Evolutionary conservation across 192 early-diverging fungal genomes (phyloP), one percentile per base, ranked within the genome.

Genomic region (Borealophlyctis nickersoniae): DNA sequence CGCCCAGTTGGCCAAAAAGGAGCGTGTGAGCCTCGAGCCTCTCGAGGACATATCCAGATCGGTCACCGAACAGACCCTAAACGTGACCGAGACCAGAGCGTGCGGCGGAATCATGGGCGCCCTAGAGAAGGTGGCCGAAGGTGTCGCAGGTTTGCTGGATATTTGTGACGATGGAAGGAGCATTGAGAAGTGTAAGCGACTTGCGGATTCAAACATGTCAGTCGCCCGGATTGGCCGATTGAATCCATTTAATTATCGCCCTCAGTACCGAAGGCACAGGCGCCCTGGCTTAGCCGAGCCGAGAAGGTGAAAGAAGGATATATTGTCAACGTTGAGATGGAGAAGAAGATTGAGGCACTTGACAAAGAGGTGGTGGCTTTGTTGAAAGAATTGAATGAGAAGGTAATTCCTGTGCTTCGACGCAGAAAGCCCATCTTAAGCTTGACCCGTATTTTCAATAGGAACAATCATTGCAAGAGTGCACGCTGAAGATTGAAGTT

Each of bases 211-310:
- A n/a, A n/a, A n/a, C n/a, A n/a, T n/a, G n/a, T n/a, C n/a, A n/a
- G n/a, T n/a, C n/a, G n/a, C n/a, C n/a, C n/a, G n/a, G n/a, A n/a
- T n/a, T n/a, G n/a, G n/a, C n/a, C n/a, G n/a, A n/a, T n/a, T n/a
- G n/a, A n/a, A n/a, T n/a, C n/a, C n/a, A n/a, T n/a, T n/a, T n/a
- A n/a, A n/a, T n/a, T n/a, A 45, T 45, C 19, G 39, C 9, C 9
- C 7, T 13, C 39, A 45, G 39, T 45, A 13, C 7, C 39, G 39
- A 45, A 45, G 39, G 4, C 58, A 23, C 32, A n/a, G 3, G 30
- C 58, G 19, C 92, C 93, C 23, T 95, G 95, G 95, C 67, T 86
- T 45, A 73, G 76, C 58, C 79, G 93, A 5, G 89, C 93, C n/a
- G 81, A 80, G 49, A 81, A 86, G 36, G 81, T 94, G 75, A 93